Percentiles rank a stretch among this genome's conserved stretches.
Evolutionary conservation across 225 moss, liverwort and hornwort species (phyloP).

Genomic region (Pseudisothecium myosuroides): DNA sequence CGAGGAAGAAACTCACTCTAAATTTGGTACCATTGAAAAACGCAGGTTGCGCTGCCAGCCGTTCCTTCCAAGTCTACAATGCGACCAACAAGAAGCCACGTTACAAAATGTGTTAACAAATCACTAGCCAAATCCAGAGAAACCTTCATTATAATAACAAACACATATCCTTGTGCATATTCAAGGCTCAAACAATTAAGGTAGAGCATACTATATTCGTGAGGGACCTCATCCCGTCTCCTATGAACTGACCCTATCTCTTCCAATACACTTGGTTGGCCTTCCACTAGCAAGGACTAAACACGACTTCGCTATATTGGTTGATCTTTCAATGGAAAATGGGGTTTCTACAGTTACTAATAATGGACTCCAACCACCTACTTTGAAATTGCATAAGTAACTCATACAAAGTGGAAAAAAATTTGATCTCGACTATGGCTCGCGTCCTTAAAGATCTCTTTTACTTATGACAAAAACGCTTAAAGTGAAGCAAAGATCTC

Average conservation of each 20-base stretch:
- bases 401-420: too few relatives aligned
- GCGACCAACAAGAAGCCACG: not conserved
- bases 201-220: not conserved
- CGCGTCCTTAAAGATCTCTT: not conserved
- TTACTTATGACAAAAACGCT: not conserved
- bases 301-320: not conserved
- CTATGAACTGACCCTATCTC: not conserved
- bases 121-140: not conserved
- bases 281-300: not conserved
- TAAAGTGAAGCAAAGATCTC: not conserved
- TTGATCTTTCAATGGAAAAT: not conserved
- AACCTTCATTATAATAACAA: not conserved
- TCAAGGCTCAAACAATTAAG: not conserved
- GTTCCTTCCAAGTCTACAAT: constrained; percentile 59
- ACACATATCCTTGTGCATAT: not conserved
- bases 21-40: constrained; percentile 77
- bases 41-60: constrained; percentile 56
- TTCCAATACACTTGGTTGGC: not conserved
- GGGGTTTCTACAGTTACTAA: too few relatives aligned
- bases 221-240: not conserved
- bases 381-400: not conserved
- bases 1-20: constrained; percentile 48
- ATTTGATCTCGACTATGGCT: not conserved
- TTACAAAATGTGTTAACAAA: not conserved
- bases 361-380: not conserved